Percentiles rank a stretch among this genome's conserved stretches.
Conservation (phyloP, 164 flowering plant species). For the Berberis vulgaris region DNA sequence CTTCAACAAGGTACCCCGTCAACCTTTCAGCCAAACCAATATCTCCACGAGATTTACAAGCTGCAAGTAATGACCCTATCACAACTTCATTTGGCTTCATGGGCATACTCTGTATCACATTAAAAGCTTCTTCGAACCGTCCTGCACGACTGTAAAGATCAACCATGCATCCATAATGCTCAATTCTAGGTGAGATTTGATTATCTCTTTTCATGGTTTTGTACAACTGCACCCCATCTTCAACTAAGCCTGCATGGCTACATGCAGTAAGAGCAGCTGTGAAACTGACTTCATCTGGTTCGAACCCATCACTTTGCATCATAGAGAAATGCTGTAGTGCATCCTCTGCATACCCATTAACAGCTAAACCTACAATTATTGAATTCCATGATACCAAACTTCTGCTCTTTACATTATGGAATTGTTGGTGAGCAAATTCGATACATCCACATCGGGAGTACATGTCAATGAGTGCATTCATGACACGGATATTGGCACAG, state of each 20-base stretch:
- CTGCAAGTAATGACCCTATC: conserved; percentile 50
- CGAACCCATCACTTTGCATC: conserved; percentile 45
- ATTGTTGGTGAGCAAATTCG: conserved; percentile 39
- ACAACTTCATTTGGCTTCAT: conserved; percentile 61
- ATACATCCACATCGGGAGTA: conserved; percentile 56
- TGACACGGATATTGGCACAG: conserved; percentile 28
- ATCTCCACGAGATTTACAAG: conserved; percentile 43
- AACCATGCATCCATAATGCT: conserved; percentile 31
- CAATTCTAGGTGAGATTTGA: conserved; percentile 41
- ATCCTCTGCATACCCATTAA: conserved; percentile 44
- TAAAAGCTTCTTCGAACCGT: conserved; percentile 39
- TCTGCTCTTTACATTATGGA: conserved; percentile 30
- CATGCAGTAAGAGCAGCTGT: conserved; percentile 67
- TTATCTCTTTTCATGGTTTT: conserved; percentile 32
- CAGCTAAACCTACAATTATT: conserved; percentile 51
- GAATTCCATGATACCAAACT: conserved; percentile 61
- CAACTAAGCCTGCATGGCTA: conserved; percentile 59
- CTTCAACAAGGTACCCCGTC: conserved; percentile 26
- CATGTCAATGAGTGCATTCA: conserved; percentile 55
- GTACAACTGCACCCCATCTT: conserved; percentile 35
- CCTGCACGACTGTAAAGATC: conserved; percentile 43
- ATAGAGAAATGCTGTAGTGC: conserved; percentile 36
- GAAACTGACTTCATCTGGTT: conserved; percentile 52
- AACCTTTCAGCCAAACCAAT: conserved; percentile 44
- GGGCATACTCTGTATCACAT: conserved; percentile 43